phyloP scores from a whole-genome alignment of 2,329 filamentous ascomycete species.

The Hymenoscyphus scutula region DNA sequence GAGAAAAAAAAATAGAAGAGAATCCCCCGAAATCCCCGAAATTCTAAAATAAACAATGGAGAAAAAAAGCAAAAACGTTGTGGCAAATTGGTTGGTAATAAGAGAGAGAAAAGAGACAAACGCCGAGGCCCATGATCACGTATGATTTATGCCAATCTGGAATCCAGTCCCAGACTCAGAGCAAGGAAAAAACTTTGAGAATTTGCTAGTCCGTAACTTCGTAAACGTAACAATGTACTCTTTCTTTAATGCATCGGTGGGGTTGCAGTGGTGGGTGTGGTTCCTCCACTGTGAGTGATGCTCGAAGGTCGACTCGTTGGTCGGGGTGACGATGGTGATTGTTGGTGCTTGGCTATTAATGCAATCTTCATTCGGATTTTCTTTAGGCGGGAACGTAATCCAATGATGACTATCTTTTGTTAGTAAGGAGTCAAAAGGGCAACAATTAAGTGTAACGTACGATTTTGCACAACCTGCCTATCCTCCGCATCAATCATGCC shows the following conservation, averaged over 20 bases:
- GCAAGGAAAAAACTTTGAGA: background rate
- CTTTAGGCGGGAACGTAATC: constrained; percentile 56
- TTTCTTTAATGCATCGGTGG: constrained; percentile 29
- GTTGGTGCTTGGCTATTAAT: constrained; percentile 53
- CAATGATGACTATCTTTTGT: constrained; percentile 53
- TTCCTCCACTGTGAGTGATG: constrained; percentile 33
- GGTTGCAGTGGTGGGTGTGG: constrained; percentile 35
- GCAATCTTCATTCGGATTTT: constrained; percentile 60
- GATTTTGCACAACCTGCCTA: constrained; percentile 68
- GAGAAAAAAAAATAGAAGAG: constrained; percentile 5
- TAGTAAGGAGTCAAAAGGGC: constrained; percentile 28
- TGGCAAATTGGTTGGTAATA: constrained; percentile 8
- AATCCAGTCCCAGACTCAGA: constrained; percentile 13
- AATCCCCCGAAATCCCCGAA: background rate
- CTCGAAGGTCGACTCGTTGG: constrained; percentile 31
- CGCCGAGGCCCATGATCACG: constrained; percentile 5
- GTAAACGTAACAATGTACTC: constrained; percentile 15
- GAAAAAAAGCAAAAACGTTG: constrained; percentile 2
- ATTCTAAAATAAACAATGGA: constrained; percentile 11
- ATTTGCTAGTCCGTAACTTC: constrained; percentile 13
- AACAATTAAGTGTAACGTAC: constrained; percentile 49
- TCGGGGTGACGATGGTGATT: constrained; percentile 32
- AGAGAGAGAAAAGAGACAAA: background rate
- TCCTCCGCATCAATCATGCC: constrained; percentile 64
- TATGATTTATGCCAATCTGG: constrained; percentile 9